Conservation (phyloP, 805 yeast species). For the Huiozyma naganishii region DNA sequence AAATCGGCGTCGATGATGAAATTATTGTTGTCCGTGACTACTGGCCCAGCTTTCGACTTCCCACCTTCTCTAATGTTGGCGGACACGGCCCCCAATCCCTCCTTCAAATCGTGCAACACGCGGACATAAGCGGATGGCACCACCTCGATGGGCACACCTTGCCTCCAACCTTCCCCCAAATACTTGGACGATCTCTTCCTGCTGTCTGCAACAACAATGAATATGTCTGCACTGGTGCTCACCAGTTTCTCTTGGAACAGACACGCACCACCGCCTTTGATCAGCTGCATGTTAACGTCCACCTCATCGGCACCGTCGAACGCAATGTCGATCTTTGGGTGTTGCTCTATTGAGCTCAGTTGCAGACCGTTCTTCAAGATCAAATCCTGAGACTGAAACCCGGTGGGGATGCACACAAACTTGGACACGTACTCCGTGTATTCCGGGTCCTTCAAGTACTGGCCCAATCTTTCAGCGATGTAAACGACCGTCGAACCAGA, state of each 20-base stretch:
- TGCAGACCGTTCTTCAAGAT: slow-evolving; percentile 71
- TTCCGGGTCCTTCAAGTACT: slow-evolving; percentile 33
- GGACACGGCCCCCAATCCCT: slow-evolving; percentile 41
- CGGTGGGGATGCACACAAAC: slow-evolving; percentile 86
- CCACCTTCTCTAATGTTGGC: slow-evolving; percentile 72
- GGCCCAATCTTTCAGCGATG: slow-evolving; percentile 86
- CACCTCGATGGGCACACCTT: slow-evolving; percentile 93
- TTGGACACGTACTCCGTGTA: slow-evolving; percentile 20
- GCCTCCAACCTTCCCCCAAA: slow-evolving; percentile 73
- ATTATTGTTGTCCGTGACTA: slow-evolving; percentile 91
- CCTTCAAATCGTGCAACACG: slow-evolving; percentile 51
- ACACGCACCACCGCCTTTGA: slow-evolving; percentile 99
- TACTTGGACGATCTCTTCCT: slow-evolving; percentile 60
- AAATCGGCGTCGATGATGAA: slow-evolving; percentile 89
- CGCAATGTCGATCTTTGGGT: slow-evolving; percentile 75
- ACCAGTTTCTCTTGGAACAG: slow-evolving; percentile 92
- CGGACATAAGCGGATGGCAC: slow-evolving; percentile 81
- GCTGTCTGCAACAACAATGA: slow-evolving; percentile 85
- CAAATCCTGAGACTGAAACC: slow-evolving; percentile 85
- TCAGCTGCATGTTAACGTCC: slow-evolving; percentile 67
- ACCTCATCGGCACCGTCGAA: slow-evolving; percentile 99
- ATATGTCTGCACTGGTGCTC: slow-evolving; percentile 64
- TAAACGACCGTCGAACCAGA: slow-evolving; percentile 97
- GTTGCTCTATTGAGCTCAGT: slow-evolving; percentile 76
- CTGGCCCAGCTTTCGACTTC: slow-evolving; percentile 91